phyloP scores from a whole-genome alignment of 768 basidiomycete genomes.

The Boletus vinaceobasis region DNA sequence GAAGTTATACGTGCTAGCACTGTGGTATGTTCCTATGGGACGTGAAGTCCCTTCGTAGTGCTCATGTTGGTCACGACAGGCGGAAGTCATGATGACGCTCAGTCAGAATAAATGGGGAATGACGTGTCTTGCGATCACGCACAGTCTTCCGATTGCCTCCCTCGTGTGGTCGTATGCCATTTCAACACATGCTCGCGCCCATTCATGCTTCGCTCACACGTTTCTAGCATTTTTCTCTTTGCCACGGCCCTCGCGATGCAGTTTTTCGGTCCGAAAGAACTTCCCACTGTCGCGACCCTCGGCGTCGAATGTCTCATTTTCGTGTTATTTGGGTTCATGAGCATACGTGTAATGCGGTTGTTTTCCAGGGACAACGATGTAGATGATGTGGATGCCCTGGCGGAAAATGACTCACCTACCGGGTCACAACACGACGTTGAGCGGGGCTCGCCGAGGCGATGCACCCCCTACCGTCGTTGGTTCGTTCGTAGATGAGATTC shows the following conservation, averaged over 20 bases:
- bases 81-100: conserved; percentile 1
- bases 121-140: conserved; percentile 8
- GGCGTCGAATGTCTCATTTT: conserved; percentile 2
- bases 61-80: background rate
- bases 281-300: background rate
- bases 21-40: conserved; percentile 2
- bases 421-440: background rate
- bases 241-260: conserved; percentile 1
- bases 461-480: background rate
- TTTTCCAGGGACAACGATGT: background rate
- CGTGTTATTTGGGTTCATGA: background rate
- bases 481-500: background rate
- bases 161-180: conserved; percentile 14
- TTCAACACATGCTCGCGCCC: background rate
- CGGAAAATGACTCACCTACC: background rate
- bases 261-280: conserved; percentile 5
- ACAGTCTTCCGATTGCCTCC: conserved; percentile 11
- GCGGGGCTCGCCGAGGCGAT: background rate
- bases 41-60: too few relatives aligned
- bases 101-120: conserved; percentile 1
- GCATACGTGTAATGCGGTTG: background rate
- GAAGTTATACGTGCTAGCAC: background rate
- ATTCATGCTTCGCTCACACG: background rate
- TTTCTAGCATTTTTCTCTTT: conserved; percentile 7
- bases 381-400: background rate